Conservation (phyloP, 2,329 filamentous ascomycete genomes). For the Cladosporium austrohemisphaericum region DNA sequence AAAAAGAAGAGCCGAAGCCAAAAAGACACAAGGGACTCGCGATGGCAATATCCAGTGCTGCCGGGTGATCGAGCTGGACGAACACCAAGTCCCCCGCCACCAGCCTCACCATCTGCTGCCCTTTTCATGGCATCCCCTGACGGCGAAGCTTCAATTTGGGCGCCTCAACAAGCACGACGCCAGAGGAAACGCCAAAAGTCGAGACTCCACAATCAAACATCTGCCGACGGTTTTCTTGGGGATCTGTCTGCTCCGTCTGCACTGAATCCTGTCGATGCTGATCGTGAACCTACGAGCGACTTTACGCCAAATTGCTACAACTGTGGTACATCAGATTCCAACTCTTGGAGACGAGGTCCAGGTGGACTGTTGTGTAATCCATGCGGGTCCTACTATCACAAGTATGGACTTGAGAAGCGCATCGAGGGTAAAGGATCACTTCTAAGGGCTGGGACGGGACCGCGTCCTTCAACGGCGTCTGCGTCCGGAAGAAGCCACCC, state of each 20-base stretch:
- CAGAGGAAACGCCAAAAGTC: conserved; percentile 5
- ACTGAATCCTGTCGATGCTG: not conserved
- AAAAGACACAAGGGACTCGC: conserved; percentile 20
- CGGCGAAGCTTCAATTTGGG: conserved; percentile 21
- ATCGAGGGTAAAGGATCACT: conserved; percentile 18
- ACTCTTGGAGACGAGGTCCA: conserved; percentile 26
- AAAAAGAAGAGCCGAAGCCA: conserved; percentile 14
- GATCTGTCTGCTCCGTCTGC: not conserved
- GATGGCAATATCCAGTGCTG: conserved; percentile 28
- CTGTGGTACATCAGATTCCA: conserved; percentile 25
- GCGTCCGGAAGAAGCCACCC: not conserved
- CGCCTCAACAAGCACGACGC: conserved; percentile 19
- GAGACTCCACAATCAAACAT: not conserved
- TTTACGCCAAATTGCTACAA: conserved; percentile 29
- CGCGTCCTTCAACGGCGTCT: not conserved
- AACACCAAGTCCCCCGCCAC: conserved; percentile 15
- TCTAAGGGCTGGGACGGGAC: not conserved
- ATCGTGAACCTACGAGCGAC: no score
- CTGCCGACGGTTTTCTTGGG: no score
- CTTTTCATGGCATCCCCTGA: conserved; percentile 12
- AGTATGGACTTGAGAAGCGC: conserved; percentile 28
- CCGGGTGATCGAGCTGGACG: conserved; percentile 18
- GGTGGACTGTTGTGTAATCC: conserved; percentile 30
- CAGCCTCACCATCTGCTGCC: conserved; percentile 2
- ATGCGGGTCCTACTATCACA: conserved; percentile 30